Evolutionary conservation across 495 filamentous ascomycete species (phyloP).

Genomic region (Melanomma pulvis-pyrius): DNA sequence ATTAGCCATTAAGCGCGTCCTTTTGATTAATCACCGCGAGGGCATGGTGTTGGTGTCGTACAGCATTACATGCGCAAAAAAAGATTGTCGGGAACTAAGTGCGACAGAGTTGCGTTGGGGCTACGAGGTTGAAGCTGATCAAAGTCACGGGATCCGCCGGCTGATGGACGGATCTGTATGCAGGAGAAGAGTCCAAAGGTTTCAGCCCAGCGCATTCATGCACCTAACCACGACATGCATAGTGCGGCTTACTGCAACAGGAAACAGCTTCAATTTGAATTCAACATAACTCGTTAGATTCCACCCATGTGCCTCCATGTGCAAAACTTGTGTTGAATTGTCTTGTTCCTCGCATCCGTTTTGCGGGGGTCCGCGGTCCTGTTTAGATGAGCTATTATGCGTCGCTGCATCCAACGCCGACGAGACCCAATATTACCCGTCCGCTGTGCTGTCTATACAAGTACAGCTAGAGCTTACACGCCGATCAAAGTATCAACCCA

Average conservation of each 20-base stretch:
- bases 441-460: not conserved
- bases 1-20: conserved; percentile 59
- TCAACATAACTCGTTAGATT: not conserved
- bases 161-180: not conserved
- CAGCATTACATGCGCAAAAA: conserved; percentile 14
- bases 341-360: not conserved
- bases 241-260: conserved; percentile 5
- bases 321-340: conserved; percentile 1
- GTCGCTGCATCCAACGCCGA: not conserved
- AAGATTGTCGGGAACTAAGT: not conserved
- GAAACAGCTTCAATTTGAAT: not conserved
- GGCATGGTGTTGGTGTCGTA: not conserved
- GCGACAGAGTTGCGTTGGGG: not conserved
- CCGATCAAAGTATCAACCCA: not conserved
- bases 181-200: conserved; percentile 18
- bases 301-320: not conserved
- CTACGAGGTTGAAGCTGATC: conserved; percentile 3
- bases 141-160: conserved; percentile 10
- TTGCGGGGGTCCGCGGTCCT: not conserved
- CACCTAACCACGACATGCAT: conserved; percentile 18
- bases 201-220: conserved; percentile 22
- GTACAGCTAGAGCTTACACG: not conserved
- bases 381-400: not conserved
- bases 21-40: conserved; percentile 14
- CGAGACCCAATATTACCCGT: not conserved